A percentile compares a stretch with the other conserved stretches of the same genome.
These are phyloP conservation scores for Solanum raphanifolium DNA, from an alignment of 257 asterid species.

Conservation along the genomic window DNA sequence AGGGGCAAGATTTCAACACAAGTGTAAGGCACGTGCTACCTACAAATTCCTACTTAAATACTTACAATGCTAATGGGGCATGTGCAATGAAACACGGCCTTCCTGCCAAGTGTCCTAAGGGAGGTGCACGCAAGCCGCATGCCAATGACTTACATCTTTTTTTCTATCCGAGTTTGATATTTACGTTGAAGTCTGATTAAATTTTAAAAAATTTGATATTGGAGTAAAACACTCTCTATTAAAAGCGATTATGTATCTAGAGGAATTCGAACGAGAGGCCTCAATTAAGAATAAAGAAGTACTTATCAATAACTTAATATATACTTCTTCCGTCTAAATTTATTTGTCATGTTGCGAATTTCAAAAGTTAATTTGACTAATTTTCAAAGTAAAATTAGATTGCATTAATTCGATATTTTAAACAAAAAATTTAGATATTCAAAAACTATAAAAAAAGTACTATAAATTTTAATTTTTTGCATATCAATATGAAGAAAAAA, in stretches of 20 bases:
- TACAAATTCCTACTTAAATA: not conserved
- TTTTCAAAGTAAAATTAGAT: no score
- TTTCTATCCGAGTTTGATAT: accelerated
- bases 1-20: not conserved
- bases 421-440: no score
- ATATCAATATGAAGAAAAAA: no score
- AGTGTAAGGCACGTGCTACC: constrained; percentile 12
- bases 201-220: accelerated
- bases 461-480: no score
- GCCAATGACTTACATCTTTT: not conserved
- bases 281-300: no score
- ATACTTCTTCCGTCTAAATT: accelerated
- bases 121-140: not conserved
- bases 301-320: not conserved
- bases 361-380: no score
- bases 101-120: constrained; percentile 11
- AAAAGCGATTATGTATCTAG: not conserved
- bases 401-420: no score
- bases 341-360: no score
- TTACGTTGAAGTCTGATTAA: no score
- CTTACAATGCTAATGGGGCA: not conserved
- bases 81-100: constrained; percentile 20
- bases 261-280: accelerated
- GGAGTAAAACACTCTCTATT: accelerated
- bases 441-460: no score